Evolutionary conservation across 495 filamentous ascomycete species (phyloP).

Genomic region (Aspergillus affinis): DNA sequence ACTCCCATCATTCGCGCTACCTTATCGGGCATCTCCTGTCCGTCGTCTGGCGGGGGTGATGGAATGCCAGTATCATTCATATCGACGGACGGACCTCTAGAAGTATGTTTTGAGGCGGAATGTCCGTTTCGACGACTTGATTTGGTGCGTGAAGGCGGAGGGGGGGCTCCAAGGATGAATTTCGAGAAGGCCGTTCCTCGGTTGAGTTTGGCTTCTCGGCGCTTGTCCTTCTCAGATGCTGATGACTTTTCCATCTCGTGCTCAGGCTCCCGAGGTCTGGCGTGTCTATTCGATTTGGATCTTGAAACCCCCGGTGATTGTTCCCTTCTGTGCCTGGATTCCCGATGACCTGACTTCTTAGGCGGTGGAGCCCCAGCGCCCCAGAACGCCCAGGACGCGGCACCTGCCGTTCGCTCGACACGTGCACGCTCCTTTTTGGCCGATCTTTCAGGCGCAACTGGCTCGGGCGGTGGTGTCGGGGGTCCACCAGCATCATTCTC

Average conservation of each 20-base stretch:
- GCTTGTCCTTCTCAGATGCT: constrained; percentile 50
- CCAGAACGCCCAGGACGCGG: constrained; percentile 61
- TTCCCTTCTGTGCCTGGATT: constrained; percentile 31
- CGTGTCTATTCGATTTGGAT: constrained; percentile 51
- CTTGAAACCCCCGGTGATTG: constrained; percentile 34
- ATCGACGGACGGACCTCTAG: constrained; percentile 52
- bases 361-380: constrained; percentile 46
- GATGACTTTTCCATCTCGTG: constrained; percentile 54
- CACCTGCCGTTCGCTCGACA: constrained; percentile 48
- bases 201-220: constrained; percentile 41
- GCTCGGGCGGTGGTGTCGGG: constrained; percentile 56
- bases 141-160: constrained; percentile 50
- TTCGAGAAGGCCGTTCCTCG: constrained; percentile 52
- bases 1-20: constrained; percentile 62
- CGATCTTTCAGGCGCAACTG: constrained; percentile 42
- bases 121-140: constrained; percentile 42
- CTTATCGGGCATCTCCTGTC: constrained; percentile 50
- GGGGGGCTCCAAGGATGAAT: constrained; percentile 48
- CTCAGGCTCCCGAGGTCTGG: constrained; percentile 41
- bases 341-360: constrained; percentile 49
- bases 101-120: constrained; percentile 39
- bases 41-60: constrained; percentile 54
- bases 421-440: constrained; percentile 60
- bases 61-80: constrained; percentile 47
- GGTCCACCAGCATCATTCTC: constrained; percentile 34